phyloP scores from a whole-genome alignment of 495 filamentous ascomycete species.

The Emericellopsis terricola region DNA sequence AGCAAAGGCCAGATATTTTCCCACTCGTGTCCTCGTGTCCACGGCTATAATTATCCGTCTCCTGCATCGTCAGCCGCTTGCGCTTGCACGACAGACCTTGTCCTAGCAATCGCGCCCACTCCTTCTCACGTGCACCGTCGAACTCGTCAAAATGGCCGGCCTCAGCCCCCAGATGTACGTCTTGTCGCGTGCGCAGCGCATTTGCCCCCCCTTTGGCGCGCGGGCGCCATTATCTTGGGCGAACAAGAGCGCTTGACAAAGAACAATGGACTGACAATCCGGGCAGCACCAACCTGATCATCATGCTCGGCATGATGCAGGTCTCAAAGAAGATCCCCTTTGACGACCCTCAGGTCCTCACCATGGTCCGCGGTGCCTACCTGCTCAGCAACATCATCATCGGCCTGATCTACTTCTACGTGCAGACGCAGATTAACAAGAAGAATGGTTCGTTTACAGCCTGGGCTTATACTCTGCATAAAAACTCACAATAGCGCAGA shows the following conservation, averaged over 20 bases:
- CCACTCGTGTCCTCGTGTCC: too few relatives aligned
- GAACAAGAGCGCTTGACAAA: not conserved
- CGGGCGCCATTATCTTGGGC: not conserved
- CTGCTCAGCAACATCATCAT: constrained; percentile 82
- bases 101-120: too few relatives aligned
- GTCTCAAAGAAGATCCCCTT: constrained; percentile 89
- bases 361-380: constrained; percentile 67
- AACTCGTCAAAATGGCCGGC: constrained; percentile 23
- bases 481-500: constrained; percentile 30
- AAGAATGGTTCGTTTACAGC: constrained; percentile 63
- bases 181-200: not conserved
- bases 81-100: too few relatives aligned
- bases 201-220: not conserved
- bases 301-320: constrained; percentile 97
- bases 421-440: constrained; percentile 63
- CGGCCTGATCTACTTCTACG: constrained; percentile 62
- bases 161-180: constrained; percentile 34
- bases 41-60: too few relatives aligned
- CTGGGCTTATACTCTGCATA: not conserved
- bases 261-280: not conserved
- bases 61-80: too few relatives aligned
- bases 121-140: too few relatives aligned
- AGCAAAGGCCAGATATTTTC: too few relatives aligned
- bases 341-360: constrained; percentile 75
- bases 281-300: constrained; percentile 70